Base-by-base conservation (phyloP, 768 basidiomycete genomes). In the Lentinula guzmanii region DNA sequence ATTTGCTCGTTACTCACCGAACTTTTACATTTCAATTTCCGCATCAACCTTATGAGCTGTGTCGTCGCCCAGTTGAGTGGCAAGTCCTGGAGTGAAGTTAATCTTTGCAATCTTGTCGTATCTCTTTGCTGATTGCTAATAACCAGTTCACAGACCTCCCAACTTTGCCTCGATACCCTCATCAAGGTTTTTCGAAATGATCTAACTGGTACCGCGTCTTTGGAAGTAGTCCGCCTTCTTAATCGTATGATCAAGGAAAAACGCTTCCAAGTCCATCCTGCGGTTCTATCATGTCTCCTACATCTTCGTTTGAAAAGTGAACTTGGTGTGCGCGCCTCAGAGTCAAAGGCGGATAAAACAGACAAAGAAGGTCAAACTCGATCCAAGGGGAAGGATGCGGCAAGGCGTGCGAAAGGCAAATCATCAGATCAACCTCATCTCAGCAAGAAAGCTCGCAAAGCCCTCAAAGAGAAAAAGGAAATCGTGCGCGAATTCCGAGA, bases 201-300 rank as follows among this genome's bases (percentile, higher is more conserved):
- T 77, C 75, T 83, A 18, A 89, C 90, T 10, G 94, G 95, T 16
- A 74, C 76, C 9, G 79, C 90, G 52, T 97, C 97, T 4, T 82
- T 98, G 61, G 93, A 97, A 71, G 77, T 88, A 61, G 92, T 98
- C 45, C 90, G 95, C 50, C 78, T 98, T 42, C 74, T 99, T 64
- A 95, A 97, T 66, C 86, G 95, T 62, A 98, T 98, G 91, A 85
- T 97, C 71, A 98, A 96, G 72, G 96, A 97, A 70, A 86, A 87
- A 35, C 85, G 86, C 65, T 99, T 91, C 76, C 86, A 88, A 65
- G 86, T 98, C 45, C 90, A 95, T 69, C 93, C 96, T 8, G 87
- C 91, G 62, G 90, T 95, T 51, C 80, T 98, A 51, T 84, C 87
- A 13, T 92, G 90, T 70, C 82, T 99, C 3, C 79, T 93, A 57